Evolutionary conservation across 306 rosid species (phyloP).

Genomic region (Corylus avellana): DNA sequence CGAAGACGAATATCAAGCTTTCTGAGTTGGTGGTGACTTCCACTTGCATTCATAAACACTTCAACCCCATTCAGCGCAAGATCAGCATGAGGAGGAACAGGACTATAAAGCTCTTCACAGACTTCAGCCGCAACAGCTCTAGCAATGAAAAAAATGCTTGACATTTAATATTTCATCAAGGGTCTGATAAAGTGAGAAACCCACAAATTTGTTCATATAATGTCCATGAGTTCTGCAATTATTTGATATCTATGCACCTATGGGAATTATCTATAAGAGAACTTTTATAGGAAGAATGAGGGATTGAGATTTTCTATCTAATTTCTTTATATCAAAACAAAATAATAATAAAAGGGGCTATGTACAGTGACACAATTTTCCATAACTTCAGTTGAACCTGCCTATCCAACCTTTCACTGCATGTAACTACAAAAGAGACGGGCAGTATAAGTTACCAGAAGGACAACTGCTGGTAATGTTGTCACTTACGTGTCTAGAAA

Average conservation of each 20-base stretch:
- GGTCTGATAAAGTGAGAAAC: slow-evolving; percentile 20
- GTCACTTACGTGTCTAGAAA: slow-evolving; percentile 84
- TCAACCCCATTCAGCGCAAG: slow-evolving; percentile 97
- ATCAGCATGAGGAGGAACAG: slow-evolving; percentile 83
- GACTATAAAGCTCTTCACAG: slow-evolving; percentile 88
- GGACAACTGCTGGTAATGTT: slow-evolving; percentile 20
- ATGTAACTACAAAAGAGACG: not conserved
- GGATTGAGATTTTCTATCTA: not conserved
- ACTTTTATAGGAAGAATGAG: not conserved
- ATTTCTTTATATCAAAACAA: not conserved
- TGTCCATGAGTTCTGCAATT: not conserved
- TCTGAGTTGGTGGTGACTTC: slow-evolving; percentile 97
- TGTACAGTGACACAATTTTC: not conserved
- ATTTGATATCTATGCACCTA: not conserved
- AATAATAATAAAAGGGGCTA: not conserved
- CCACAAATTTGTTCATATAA: not conserved
- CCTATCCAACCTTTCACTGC: not conserved
- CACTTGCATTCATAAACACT: slow-evolving; percentile 96
- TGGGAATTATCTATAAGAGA: not conserved
- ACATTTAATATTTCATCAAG: slow-evolving; percentile 31
- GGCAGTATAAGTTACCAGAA: not conserved
- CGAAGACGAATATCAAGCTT: slow-evolving; percentile 92
- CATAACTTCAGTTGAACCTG: not conserved
- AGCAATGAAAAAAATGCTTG: slow-evolving; percentile 29
- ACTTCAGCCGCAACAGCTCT: slow-evolving; percentile 95